Evolutionary conservation across 768 basidiomycete genomes (phyloP).

Genomic region (Auricularia sp.): DNA sequence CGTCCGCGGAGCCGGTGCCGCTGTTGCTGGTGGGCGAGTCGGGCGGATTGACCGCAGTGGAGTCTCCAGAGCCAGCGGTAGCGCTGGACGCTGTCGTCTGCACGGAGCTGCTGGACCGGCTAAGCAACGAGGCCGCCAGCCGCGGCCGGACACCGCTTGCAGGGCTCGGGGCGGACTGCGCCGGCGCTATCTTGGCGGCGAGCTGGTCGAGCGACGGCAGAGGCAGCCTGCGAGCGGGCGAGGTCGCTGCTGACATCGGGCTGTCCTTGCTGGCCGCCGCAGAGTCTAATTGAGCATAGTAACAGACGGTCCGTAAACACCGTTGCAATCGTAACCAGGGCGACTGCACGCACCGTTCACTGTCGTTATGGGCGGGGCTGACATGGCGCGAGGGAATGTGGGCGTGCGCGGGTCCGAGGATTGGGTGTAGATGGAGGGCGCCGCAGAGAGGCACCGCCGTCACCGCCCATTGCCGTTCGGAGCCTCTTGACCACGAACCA

Average conservation of each 20-base stretch:
- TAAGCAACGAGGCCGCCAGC: constrained; percentile 58
- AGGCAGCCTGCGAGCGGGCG: background rate
- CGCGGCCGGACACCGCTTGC: constrained; percentile 42
- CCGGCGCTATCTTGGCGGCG: constrained; percentile 36
- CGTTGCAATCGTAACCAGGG: background rate
- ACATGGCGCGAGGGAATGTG: background rate
- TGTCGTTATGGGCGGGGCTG: background rate
- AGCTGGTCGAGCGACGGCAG: constrained; percentile 61
- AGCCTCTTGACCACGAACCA: background rate
- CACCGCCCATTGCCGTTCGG: background rate
- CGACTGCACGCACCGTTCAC: background rate
- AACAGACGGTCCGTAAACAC: background rate
- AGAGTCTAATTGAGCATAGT: background rate
- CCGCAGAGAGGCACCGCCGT: background rate
- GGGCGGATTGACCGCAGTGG: constrained; percentile 55
- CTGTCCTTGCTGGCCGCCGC: background rate
- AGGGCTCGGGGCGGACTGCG: constrained; percentile 16
- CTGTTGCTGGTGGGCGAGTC: constrained; percentile 46
- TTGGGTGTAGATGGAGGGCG: background rate
- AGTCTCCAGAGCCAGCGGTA: constrained; percentile 43
- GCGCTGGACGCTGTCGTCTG: constrained; percentile 43
- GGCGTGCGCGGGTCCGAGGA: background rate
- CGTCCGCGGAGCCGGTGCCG: constrained; percentile 31
- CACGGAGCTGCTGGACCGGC: constrained; percentile 20
- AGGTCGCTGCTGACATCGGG: background rate